Evolutionary conservation across 768 basidiomycete genomes (phyloP).

Genomic region (Cystobasidium tubakii): DNA sequence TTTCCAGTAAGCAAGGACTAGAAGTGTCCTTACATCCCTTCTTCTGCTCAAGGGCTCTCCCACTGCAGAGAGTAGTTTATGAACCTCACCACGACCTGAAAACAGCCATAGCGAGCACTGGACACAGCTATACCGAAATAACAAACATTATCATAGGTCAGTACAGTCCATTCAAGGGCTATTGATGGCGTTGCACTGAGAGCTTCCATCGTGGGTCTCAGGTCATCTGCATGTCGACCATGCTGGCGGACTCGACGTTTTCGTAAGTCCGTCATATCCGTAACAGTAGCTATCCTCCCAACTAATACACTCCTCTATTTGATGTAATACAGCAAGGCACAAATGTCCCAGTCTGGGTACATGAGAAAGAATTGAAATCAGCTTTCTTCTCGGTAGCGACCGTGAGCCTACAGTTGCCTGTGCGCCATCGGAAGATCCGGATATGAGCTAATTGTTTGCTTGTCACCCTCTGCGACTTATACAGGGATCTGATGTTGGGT

Average conservation of each 20-base stretch:
- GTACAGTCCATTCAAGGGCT: no score
- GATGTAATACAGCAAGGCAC: slow-evolving; percentile 2
- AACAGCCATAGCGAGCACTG: slow-evolving; percentile 52
- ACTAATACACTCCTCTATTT: no score
- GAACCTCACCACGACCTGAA: slow-evolving; percentile 24
- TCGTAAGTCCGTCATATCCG: not conserved
- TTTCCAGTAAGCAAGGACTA: no score
- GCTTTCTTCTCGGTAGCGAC: slow-evolving; percentile 36
- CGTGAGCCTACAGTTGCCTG: not conserved
- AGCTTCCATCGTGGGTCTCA: no score
- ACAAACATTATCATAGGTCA: slow-evolving; percentile 36
- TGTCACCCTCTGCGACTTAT: no score
- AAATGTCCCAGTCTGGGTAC: slow-evolving; percentile 35
- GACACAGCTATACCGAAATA: slow-evolving; percentile 53
- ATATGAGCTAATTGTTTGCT: no score
- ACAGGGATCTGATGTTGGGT: not conserved
- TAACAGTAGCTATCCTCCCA: no score
- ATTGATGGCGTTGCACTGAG: no score
- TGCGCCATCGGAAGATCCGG: no score
- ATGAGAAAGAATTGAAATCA: slow-evolving; percentile 36
- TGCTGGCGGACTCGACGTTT: slow-evolving; percentile 35
- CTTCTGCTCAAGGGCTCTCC: no score
- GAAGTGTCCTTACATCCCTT: no score
- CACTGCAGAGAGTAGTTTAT: not conserved
- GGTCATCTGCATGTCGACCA: slow-evolving; percentile 37